Evolutionary conservation across 164 flowering plant genomes (phyloP), one percentile per base, ranked within the genome.

Genomic region (Nymphaea thermarum): DNA sequence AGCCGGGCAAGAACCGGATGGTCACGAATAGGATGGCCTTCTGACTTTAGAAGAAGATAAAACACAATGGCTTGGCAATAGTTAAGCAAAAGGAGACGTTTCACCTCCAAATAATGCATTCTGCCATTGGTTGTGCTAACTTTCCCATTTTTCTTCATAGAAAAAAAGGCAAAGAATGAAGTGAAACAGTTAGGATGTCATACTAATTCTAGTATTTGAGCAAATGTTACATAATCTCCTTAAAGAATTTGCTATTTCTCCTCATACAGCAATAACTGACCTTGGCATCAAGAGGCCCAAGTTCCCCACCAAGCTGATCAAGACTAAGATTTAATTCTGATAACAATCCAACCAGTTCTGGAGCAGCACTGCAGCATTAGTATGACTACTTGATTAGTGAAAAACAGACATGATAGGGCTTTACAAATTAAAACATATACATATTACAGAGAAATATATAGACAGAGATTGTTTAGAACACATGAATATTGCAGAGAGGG

Each of bases 31-130:
- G 89, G 79, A 14, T 84, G 87, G 65, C 97, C 97, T 77, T 91
- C 99, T 47, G 97, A 81, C 75, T 87, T 91, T 73, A 94, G 96
- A 77, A 91, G 93, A 78, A 94, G 96, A 76, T 91, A 94, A 71
- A 90, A 91, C 65, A 83, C 73, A 71, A 94, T 94, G 64, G 96
- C 85, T 80, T 91, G 99, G 78, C 93, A 86, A 81, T 88, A 94
- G n/a, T 80, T 65, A 70, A 86, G 79, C 80, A 89, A 71, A 47
- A 89, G 84, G 65, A 70, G 76, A 75, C 82, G 85, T 73, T 89
- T 94, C 67, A 87, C 79, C 82, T 91, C 93, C 78, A 94, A 68
- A 77, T 86, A 94, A 43, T 76, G 85, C 65, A 81, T 65, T 62
- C 85, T 86, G 75, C 84, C 87, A 72, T 81, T 84, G 68, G 68